Base-by-base conservation (phyloP, 345 rosid species). In the Cardamine occulta region DNA sequence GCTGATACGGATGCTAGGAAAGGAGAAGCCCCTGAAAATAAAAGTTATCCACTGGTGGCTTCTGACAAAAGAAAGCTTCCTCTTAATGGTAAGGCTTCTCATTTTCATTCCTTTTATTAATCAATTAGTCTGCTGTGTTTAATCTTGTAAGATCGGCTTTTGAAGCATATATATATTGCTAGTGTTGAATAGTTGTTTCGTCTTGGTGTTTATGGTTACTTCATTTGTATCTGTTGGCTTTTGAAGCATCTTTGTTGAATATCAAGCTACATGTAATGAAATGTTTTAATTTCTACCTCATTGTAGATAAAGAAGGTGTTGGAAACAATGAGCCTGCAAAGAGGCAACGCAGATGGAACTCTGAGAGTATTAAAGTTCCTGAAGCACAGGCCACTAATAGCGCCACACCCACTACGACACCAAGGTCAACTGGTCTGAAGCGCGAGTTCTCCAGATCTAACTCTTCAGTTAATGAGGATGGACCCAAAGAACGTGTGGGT, bases 311-410 rank as follows among this genome's bases (percentile, higher is more conserved):
- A 82, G 97, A 91, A 74, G 80, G 85, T 70, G 79, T 67, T 49
- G 93, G 77, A 58, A 84, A 73, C 76, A 78, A 57, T 64, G 98
- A 87, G 76, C 90, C 93, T 63, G 63, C 84, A n/a, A 96, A 96
- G 84, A 84, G 97, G 81, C 97, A 89, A 68, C 87, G 97, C 52
- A 86, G 83, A 73, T 96, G 99, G 99, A 89, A 86, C 83, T 75
- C 99, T 74, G 96, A 84, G 62, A 81, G 70, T 70, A 35, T 85
- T 7, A 88, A 87, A 83, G 82, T 83, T 59, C 81, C 88, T 35
- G 99, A 87, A 74, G 83, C 75, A 37, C 96, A 80, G 66, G 81
- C 75, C 70, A 40, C 86, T 48, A 80, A 73, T 81, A 74, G 69
- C 23, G 65, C 6, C 11, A 26, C 55, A 86, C 79, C 96, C 64